phyloP scores from a whole-genome alignment of 2,329 filamentous ascomycete genomes.

The Botrytis medusae region DNA sequence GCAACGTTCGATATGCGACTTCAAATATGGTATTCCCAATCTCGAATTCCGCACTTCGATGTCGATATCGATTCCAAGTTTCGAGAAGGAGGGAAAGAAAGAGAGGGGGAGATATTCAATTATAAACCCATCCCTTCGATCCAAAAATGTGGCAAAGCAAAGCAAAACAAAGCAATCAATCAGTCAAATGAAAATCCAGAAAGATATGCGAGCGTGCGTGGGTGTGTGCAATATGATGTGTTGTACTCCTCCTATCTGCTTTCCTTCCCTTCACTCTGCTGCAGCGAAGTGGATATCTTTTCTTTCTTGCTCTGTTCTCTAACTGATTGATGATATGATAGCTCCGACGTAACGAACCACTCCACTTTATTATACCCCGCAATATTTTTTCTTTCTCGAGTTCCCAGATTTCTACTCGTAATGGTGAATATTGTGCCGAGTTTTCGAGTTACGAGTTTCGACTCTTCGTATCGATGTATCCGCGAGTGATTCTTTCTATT shows the following conservation, averaged over 20 bases:
- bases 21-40: not conserved
- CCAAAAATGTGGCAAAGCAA: not conserved
- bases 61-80: not conserved
- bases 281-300: conserved; percentile 20
- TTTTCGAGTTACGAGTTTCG: not conserved
- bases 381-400: not conserved
- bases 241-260: not conserved
- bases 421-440: not conserved
- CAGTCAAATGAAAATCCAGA: not conserved
- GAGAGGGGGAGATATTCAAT: not conserved
- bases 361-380: conserved; percentile 9
- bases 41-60: not conserved
- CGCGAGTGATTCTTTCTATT: not conserved
- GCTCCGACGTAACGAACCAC: not conserved
- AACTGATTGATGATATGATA: not conserved
- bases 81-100: not conserved
- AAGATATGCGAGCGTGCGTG: not conserved
- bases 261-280: not conserved
- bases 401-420: not conserved
- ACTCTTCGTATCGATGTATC: not conserved
- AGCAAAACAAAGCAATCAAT: not conserved
- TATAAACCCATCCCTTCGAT: conserved; percentile 14
- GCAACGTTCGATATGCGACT: not conserved
- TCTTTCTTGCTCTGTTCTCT: not conserved
- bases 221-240: not conserved